These are phyloP conservation scores for Arthrinium phaeospermum DNA, from an alignment of 2,329 filamentous ascomycete species.

Conservation along the genomic window DNA sequence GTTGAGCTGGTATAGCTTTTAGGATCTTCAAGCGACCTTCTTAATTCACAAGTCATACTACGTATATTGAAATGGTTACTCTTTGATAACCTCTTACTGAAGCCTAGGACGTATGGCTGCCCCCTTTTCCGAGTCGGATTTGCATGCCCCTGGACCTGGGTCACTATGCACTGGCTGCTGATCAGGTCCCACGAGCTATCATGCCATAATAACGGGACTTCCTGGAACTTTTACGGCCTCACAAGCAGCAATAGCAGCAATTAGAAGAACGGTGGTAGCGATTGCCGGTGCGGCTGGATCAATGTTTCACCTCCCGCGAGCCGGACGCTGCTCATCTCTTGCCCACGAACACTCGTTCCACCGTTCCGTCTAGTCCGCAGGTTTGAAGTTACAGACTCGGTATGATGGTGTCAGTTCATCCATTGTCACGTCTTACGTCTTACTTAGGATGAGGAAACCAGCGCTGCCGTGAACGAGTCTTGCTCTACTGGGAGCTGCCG, in stretches of 20 bases:
- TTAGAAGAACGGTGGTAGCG: neutral
- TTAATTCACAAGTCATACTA: too few species aligned
- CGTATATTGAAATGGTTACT: too few species aligned
- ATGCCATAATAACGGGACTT: neutral
- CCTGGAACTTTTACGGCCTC: too few species aligned
- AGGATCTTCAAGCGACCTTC: too few species aligned
- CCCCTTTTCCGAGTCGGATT: neutral
- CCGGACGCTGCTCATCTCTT: neutral
- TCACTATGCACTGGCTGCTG: neutral
- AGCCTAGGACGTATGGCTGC: neutral
- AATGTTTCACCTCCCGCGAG: neutral
- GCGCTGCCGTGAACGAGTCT: neutral
- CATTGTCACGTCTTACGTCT: neutral
- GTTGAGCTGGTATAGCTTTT: too few species aligned
- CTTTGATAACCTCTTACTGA: too few species aligned
- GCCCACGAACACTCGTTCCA: neutral
- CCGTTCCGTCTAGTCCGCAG: neutral
- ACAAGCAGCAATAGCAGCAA: neutral
- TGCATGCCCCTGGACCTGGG: neutral
- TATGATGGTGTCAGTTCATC: neutral
- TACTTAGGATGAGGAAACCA: neutral
- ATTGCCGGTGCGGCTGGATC: neutral
- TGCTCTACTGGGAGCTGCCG: neutral
- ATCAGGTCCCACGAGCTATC: neutral
- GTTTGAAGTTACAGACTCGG: neutral